Evolutionary conservation across 192 early-diverging fungal species (phyloP), one percentile per base, ranked within the genome.

Genomic region (Entomortierella lignicola): DNA sequence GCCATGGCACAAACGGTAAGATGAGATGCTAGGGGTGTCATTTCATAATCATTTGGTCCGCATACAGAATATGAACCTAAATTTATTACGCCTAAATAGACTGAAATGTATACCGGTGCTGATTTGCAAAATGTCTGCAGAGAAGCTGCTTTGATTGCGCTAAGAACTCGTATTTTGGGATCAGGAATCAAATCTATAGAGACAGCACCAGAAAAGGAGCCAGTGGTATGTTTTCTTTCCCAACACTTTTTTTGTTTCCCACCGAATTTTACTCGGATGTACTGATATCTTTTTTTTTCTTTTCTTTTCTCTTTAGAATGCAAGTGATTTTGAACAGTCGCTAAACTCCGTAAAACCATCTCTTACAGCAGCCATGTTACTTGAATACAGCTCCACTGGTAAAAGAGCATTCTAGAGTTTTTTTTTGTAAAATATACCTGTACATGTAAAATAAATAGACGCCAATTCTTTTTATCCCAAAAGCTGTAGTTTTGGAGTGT

Each of bases 111-210:
- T 60, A 85, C 84, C n/a, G 81, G 85, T 13, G 84, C 85, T 2
- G 85, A 86, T 66, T 58, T 87, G 23, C 83, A 87, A 62, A 89
- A 86, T 55, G 82, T 90, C 34, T 85, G 84, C 52, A 80, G 85
- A 51, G 85, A 88, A 69, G 85, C 85, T 8, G 88, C 84, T 8
- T 70, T 86, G 72, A 84, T 84, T 44, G 81, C 81, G 1, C 60
- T 86, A 47, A 59, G 75, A n/a, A 61, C 75, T 5, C 58, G 75
- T 8, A 55, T 70, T 26, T 31, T 77, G 26, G 66, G 65, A 30
- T 12, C 20, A 30, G 25, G 18, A 11, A 51, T 13, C 8, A 8
- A 23, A 31, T 25, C 34, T 2, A 37, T 25, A 20, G 54, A 55
- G 31, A 25, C 8, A 4, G 23, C 21, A 42, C 23, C 42, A 23